Base-by-base conservation (phyloP, 164 flowering plant genomes). In the Vitis amurensis region DNA sequence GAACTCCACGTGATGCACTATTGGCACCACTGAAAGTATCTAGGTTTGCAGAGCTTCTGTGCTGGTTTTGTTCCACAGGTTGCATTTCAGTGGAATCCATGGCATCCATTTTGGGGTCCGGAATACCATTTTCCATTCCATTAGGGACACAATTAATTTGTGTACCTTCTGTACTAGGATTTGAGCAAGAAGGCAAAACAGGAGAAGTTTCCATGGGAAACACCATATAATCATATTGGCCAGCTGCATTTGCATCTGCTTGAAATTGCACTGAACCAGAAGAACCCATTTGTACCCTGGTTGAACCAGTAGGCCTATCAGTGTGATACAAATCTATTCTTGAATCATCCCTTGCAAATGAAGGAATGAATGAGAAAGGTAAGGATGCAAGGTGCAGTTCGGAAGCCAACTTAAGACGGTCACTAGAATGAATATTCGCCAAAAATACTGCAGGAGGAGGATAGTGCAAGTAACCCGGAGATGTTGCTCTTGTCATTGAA, bases 371-470 rank as follows among this genome's bases (percentile, higher is more conserved):
- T 72, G 85, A 64, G 68, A 80, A 80, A 49, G 95, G 95, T 68
- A 81, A 75, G 68, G 93, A 78, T 77, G 84, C 71, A 14, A 87
- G 77, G 68, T 92, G 83, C 13, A 74, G 69, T 64, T 74, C 86
- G 74, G 80, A 82, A 56, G 83, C 78, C 73, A 72, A 59, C 76
- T 63, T 77, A 31, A 87, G 69, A 27, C 66, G 79, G 51, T 68
- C 82, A 70, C 68, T 66, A 70, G 92, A 73, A 64, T 84, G 91
- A 68, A 83, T 83, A 80, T 86, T 84, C 31, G 97, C 86, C 71
- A 91, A 64, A 78, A 83, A 85, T 50, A 94, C 90, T 63, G 89
- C 79, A 69, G 97, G 97, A 66, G 98, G 92, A 62, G 97, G 97
- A 79, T 91, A 92, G 15, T 73, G 89, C 84, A 84, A 75, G 73